phyloP scores from a whole-genome alignment of 805 yeast genomes.

The Cyberlindnera samutprakarnensis region DNA sequence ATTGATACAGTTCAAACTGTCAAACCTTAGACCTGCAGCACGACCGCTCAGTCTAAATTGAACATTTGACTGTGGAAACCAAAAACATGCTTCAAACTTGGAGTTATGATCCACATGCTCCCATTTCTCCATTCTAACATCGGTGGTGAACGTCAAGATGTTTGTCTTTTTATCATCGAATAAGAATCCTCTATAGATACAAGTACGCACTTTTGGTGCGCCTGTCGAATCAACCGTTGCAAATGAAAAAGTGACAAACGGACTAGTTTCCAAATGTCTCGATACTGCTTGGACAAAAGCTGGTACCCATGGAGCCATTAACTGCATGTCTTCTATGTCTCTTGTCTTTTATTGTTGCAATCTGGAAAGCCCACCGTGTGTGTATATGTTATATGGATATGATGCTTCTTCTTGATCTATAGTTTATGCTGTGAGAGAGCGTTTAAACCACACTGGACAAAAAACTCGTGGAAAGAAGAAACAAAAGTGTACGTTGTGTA shows the following conservation, averaged over 20 bases:
- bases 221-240: slow-evolving; percentile 53
- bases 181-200: slow-evolving; percentile 67
- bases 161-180: slow-evolving; percentile 64
- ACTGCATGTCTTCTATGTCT: no score
- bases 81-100: slow-evolving; percentile 69
- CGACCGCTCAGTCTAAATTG: slow-evolving; percentile 71
- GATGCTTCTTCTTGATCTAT: no score
- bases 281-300: slow-evolving; percentile 46
- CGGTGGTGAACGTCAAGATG: slow-evolving; percentile 63
- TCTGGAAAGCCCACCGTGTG: no score
- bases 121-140: slow-evolving; percentile 59
- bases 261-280: slow-evolving; percentile 35
- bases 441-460: no score
- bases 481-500: no score
- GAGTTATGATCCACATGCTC: slow-evolving; percentile 40
- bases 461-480: no score
- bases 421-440: no score
- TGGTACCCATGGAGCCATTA: slow-evolving; percentile 76
- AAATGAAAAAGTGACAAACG: slow-evolving; percentile 57
- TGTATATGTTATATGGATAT: no score
- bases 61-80: slow-evolving; percentile 51
- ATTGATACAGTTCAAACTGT: slow-evolving; percentile 10
- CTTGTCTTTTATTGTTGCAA: no score
- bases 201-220: slow-evolving; percentile 60
- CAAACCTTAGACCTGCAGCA: slow-evolving; percentile 38